Base-by-base conservation (phyloP, 768 basidiomycete genomes). In the Boletellus sp. region DNA sequence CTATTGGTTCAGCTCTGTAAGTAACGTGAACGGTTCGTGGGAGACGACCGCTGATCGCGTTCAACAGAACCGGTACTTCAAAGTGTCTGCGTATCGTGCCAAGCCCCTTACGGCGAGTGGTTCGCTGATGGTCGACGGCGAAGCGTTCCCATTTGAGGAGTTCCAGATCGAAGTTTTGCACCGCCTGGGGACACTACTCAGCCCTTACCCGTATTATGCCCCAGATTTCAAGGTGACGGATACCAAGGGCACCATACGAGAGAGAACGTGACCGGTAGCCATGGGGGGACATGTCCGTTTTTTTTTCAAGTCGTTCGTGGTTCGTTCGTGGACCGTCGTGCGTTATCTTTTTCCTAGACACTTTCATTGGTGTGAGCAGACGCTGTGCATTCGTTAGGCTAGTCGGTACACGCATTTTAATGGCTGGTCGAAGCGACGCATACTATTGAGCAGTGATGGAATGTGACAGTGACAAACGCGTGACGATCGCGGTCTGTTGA, bases 91-190 rank as follows among this genome's bases (percentile, higher is more conserved):
- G 5, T 89, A 89, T 64, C 79, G 87, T 20, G 74, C 90, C 26
- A 83, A 81, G 61, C 84, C 87, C 5, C 68, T 80, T 26, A 60
- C 72, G 3, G 45, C 70, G 3, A 72, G 79, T 28, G 85, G 85
- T 2, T 69, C 70, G 56, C 60, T 93, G 16, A 73, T 85, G 13
- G 74, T 94, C 16, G 92, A 94, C 56, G 92, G 92, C 8, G 92
- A 94, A 68, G 59, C 70, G 5, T 85, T 79, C 58, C 86, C 86
- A 10, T 86, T 87, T 55, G 76, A 83, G 61, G 80, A 84, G 59
- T 92, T 80, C 61, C 78, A 87, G 56, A 81, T 93, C 3, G 88
- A 92, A 65, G 83, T 86, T 10, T 82, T 89, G 57, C 73, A 71
- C n/a, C 77, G 78, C 12, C 65, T 88, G 22, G 87, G 78, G 19